Evolutionary conservation across 192 early-diverging fungal species (phyloP).

Genomic region (Martensiomyces pterosporus): DNA sequence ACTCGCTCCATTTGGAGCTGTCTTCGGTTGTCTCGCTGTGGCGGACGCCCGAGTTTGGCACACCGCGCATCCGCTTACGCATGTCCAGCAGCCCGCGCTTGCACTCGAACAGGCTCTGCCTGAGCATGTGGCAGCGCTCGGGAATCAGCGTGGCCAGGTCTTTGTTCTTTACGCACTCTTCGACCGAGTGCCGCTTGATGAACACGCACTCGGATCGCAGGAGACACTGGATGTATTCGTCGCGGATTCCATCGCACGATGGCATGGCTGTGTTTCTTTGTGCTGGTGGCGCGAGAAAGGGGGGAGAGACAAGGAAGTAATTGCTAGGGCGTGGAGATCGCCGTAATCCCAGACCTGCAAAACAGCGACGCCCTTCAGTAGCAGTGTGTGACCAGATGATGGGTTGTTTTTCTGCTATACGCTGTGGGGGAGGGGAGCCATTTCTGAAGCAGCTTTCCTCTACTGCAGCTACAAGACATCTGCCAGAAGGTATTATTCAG

Average conservation of each 20-base stretch:
- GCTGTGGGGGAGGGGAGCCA: no score
- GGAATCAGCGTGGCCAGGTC: constrained; percentile 30
- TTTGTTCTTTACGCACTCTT: constrained; percentile 42
- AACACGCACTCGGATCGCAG: constrained; percentile 48
- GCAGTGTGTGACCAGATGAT: no score
- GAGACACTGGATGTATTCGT: constrained; percentile 44
- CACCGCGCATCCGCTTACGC: constrained; percentile 46
- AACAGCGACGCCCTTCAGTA: no score
- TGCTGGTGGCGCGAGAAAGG: no score
- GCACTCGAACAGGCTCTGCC: constrained; percentile 46
- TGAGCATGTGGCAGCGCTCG: constrained; percentile 29
- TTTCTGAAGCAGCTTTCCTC: no score
- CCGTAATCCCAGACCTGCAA: no score
- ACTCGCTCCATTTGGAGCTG: constrained; percentile 33
- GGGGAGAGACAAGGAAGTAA: neutral
- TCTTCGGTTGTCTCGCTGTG: constrained; percentile 22
- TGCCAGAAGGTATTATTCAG: no score
- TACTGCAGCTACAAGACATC: no score
- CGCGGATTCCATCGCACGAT: constrained; percentile 44
- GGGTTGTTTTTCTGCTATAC: no score
- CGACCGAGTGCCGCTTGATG: constrained; percentile 35
- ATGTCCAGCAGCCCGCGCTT: constrained; percentile 50
- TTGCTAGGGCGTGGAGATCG: no score
- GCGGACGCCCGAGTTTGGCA: constrained; percentile 25
- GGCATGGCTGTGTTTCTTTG: no score